Conservation (phyloP, 75 land plant species). For the Sequoiadendron giganteum region DNA sequence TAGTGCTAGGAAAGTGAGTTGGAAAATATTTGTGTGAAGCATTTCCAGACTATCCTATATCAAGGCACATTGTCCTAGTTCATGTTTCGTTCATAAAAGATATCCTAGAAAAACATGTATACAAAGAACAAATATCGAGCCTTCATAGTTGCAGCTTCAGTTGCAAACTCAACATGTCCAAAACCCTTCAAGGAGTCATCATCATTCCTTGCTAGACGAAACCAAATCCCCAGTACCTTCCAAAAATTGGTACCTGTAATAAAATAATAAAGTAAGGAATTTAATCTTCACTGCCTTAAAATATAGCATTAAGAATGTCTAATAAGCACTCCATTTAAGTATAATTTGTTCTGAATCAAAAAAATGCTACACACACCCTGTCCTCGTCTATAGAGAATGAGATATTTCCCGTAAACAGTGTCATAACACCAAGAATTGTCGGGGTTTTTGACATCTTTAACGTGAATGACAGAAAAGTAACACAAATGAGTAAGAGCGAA, state of each 20-base stretch:
- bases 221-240: slow-evolving; percentile 64
- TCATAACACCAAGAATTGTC: slow-evolving; percentile 46
- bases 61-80: no score
- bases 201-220: slow-evolving; percentile 45
- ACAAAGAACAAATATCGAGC: slow-evolving; percentile 15
- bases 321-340: neutral
- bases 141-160: slow-evolving; percentile 62
- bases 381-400: slow-evolving; percentile 42
- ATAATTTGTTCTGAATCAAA: neutral
- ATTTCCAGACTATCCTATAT: no score
- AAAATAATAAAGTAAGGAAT: neutral
- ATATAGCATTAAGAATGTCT: neutral
- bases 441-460: neutral
- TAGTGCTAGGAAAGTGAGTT: no score
- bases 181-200: slow-evolving; percentile 68
- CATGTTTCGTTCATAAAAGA: no score
- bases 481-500: neutral
- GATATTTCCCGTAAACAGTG: slow-evolving; percentile 76
- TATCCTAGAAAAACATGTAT: neutral
- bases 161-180: slow-evolving; percentile 84
- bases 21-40: no score
- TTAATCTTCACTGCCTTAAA: neutral
- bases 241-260: slow-evolving; percentile 60
- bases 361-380: slow-evolving; percentile 50
- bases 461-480: neutral